Base-by-base conservation (phyloP, 1,139 yeast genomes). In the Pichia sp. region DNA sequence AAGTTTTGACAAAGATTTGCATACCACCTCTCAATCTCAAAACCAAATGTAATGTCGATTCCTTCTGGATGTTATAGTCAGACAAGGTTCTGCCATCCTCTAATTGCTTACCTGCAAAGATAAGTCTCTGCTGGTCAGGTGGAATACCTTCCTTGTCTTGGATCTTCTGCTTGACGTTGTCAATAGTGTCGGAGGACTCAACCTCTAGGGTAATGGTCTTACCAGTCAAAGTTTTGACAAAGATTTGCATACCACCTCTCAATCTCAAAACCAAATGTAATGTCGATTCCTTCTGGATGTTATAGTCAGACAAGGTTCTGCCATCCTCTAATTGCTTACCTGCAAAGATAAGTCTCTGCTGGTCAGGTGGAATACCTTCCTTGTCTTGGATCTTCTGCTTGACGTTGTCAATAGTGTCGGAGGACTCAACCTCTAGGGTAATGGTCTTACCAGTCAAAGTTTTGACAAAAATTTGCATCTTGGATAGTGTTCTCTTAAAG, bases 311-410 rank as follows among this genome's bases (percentile, higher is more conserved):
- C 55, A 87, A 77, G 50, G 95, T 86, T 74, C 95, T 82, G 57
- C 95, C 95, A 61, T 86, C 95, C 72, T 87, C 95, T 64, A 87
- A 79, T 74, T 86, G 93, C 77, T 86, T 86, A 77, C 95, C 85
- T 66, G 93, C 91, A 66, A 85, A 85, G 72, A 85, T 85, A 65
- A 85, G 77, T 74, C 91, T 79, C 74, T 85, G 91, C 70, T 85
- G 93, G 74, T 85, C 93, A 57, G 91, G 91, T 64, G 93, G 93
- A 62, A 85, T 85, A 62, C 93, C 93, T 70, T 85, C 91, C 78
- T 85, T 85, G 74, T 85, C 91, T 73, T 85, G 91, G 65, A 85
- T 85, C 76, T 85, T 85, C 64, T 87, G 76, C 77, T 85, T 85
- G 71, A 85, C 91, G 63, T 83, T 82, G 67, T 83, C 88, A 56